Evolutionary conservation across 768 basidiomycete species (phyloP), one percentile per base, ranked within the genome.

Genomic region (Russula foetens): DNA sequence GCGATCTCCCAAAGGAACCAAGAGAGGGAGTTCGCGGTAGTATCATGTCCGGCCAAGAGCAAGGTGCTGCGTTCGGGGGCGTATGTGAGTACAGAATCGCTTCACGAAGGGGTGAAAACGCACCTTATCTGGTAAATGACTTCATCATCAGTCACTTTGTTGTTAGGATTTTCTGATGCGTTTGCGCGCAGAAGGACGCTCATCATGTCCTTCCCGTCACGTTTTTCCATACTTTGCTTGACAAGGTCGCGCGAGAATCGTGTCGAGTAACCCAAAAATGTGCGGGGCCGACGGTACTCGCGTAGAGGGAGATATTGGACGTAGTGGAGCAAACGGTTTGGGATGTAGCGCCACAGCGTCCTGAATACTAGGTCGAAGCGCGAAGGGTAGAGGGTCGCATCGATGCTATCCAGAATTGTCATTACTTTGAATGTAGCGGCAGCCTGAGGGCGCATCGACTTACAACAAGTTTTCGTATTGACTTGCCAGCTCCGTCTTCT

Each of bases 1-100:
- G 64, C 62, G 3, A 63, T 3, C 28, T 65, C 64, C 56, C 57
- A 65, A 12, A 65, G 52, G 49, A 63, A 59, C 64, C 64, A 65
- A 28, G 48, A 46, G 5, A 65, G 19, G 19, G 48, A 56, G 28
- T 23, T 54, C 19, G 64, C 24, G 15, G 62, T 65, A 15, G 62
- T 63, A 19, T 65, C 64, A n/a, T 65, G 64, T 2, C 64, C 64
- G 21, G 64, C 64, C 12, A 65, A 31, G 26, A 65, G 41, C 6
- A 65, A 4, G 2, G 49, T 41, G 14, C 64, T 65, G 44, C 26
- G 59, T 14, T 39, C 41, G 24, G 21, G 12, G 29, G n/a, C 24
- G 23, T 28, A 24, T 14, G 35, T 51, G 38, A 55, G 31, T 7
- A 23, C 3, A 21, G 7, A 4, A 9, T 15, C 5, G 33, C 19